Evolutionary conservation across 148 eudicot species (phyloP).

Genomic region (Talinum fruticosum): DNA sequence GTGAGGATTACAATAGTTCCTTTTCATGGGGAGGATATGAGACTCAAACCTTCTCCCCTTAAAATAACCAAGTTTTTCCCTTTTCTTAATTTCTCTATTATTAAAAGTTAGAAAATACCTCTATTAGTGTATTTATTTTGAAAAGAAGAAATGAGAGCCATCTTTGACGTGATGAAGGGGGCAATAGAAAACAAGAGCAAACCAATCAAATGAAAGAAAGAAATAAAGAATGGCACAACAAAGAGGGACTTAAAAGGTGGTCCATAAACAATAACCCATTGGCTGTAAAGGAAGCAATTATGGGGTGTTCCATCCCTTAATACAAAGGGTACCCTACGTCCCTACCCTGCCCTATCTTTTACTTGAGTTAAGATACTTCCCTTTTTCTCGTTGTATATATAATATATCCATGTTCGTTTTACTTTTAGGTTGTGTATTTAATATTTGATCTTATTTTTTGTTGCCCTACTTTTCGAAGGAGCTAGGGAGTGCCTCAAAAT

Average conservation of each 20-base stretch:
- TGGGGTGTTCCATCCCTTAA: background rate
- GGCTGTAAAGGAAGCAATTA: slow-evolving; percentile 2
- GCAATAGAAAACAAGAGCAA: background rate
- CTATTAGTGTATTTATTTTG: background rate
- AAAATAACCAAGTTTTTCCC: too few relatives aligned
- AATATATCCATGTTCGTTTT: too few relatives aligned
- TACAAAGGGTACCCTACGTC: background rate
- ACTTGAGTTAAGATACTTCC: background rate
- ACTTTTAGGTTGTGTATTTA: too few relatives aligned
- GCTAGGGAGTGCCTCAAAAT: too few relatives aligned
- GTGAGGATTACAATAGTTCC: too few relatives aligned
- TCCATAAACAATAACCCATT: background rate
- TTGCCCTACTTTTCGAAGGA: too few relatives aligned
- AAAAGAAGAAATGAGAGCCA: background rate
- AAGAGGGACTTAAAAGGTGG: background rate
- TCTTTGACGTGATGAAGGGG: background rate
- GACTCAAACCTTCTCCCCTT: background rate
- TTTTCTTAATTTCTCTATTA: background rate
- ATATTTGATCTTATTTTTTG: too few relatives aligned
- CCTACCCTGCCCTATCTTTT: background rate
- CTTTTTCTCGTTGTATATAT: too few relatives aligned
- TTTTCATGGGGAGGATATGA: background rate
- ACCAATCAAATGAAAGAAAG: background rate
- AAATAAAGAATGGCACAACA: background rate
- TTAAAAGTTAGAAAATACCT: background rate